Evolutionary conservation across 2,329 filamentous ascomycete species (phyloP).

Genomic region (Epichloe elymi): DNA sequence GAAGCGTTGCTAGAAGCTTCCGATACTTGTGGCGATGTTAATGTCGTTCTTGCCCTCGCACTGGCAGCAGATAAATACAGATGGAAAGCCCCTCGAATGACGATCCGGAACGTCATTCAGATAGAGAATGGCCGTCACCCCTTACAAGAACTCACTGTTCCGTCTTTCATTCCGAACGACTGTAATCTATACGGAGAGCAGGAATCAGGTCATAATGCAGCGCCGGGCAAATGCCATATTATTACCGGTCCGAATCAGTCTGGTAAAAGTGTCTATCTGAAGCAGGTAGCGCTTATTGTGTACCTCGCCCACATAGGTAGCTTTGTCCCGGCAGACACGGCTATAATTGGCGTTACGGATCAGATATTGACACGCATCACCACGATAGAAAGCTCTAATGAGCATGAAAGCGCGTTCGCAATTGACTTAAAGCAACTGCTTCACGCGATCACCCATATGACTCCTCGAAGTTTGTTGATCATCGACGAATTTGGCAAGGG

Average conservation of each 20-base stretch:
- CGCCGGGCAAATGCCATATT: constrained; percentile 43
- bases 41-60: constrained; percentile 71
- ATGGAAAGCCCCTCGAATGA: constrained; percentile 57
- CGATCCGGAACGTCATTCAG: constrained; percentile 52
- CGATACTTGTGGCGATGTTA: constrained; percentile 72
- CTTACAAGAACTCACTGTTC: constrained; percentile 71
- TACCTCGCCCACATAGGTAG: constrained; percentile 89
- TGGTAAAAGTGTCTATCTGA: constrained; percentile 91
- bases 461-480: constrained; percentile 65
- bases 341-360: constrained; percentile 76
- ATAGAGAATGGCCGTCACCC: constrained; percentile 75
- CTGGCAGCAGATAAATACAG: constrained; percentile 63
- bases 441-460: constrained; percentile 61
- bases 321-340: constrained; percentile 70
- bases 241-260: constrained; percentile 94
- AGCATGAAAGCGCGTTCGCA: constrained; percentile 48
- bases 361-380: constrained; percentile 81
- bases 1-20: constrained; percentile 54
- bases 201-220: constrained; percentile 12
- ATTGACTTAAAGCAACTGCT: constrained; percentile 82
- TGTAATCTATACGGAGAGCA: constrained; percentile 53
- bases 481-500: constrained; percentile 81
- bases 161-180: constrained; percentile 73
- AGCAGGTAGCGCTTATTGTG: constrained; percentile 80
- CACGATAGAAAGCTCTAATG: constrained; percentile 51